Conservation (phyloP, 1,284 basidiomycete species). For the Tilletia caries region DNA sequence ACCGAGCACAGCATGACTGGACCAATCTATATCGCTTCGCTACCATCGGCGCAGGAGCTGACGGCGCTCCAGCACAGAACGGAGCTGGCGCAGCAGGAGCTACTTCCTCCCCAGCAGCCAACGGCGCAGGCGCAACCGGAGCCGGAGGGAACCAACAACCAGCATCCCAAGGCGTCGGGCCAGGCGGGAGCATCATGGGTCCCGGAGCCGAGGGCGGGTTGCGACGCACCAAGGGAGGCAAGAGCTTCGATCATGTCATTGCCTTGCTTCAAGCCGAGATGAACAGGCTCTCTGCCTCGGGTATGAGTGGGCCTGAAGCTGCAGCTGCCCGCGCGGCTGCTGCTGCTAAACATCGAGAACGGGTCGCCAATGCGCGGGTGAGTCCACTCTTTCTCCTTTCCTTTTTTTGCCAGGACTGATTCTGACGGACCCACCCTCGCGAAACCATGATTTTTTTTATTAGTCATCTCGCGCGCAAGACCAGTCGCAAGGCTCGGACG, state of each 20-base stretch:
- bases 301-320: slow-evolving; percentile 2
- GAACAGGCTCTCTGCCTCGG: background rate
- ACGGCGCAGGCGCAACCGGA: background rate
- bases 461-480: background rate
- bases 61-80: background rate
- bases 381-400: background rate
- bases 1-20: slow-evolving; percentile 50
- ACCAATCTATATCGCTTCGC: slow-evolving; percentile 43
- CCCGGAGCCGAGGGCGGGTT: slow-evolving; percentile 52
- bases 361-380: background rate
- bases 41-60: background rate
- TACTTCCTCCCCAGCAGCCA: slow-evolving; percentile 26
- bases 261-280: slow-evolving; percentile 19
- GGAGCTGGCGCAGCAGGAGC: background rate
- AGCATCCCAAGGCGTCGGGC: too few relatives aligned
- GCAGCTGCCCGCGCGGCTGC: background rate
- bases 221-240: slow-evolving; percentile 36
- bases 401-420: background rate
- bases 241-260: slow-evolving; percentile 57
- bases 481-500: background rate
- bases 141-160: too few relatives aligned
- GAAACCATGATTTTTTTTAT: too few relatives aligned
- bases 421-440: background rate
- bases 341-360: slow-evolving; percentile 4
- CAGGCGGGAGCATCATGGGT: slow-evolving; percentile 43